These are phyloP conservation scores for Xylaria sp. DNA, from an alignment of 2,329 filamentous ascomycete species.

Conservation along the genomic window DNA sequence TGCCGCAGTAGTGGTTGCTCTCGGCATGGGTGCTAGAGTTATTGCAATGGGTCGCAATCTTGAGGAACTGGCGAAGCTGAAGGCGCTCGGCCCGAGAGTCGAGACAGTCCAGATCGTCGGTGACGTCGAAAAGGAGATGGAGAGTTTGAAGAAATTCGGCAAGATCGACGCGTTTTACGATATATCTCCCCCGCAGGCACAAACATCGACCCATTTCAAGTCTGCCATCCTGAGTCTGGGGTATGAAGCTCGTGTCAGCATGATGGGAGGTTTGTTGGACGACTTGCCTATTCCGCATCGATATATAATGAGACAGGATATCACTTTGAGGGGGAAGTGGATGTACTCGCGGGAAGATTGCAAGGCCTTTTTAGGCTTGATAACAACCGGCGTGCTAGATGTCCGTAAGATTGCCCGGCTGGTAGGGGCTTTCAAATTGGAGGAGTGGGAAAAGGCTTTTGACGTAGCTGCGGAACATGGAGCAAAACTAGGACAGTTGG, in stretches of 20 bases:
- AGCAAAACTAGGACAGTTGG: constrained; percentile 32
- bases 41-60: constrained; percentile 57
- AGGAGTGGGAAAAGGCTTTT: constrained; percentile 38
- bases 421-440: constrained; percentile 30
- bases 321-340: constrained; percentile 52
- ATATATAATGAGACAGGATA: constrained; percentile 47
- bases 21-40: constrained; percentile 60
- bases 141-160: constrained; percentile 45
- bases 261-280: constrained; percentile 32
- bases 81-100: constrained; percentile 42
- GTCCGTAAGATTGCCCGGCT: constrained; percentile 35
- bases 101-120: constrained; percentile 54
- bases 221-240: constrained; percentile 48
- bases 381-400: constrained; percentile 52
- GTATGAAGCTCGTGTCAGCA: constrained; percentile 45
- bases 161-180: constrained; percentile 56
- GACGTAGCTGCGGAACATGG: constrained; percentile 30
- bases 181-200: constrained; percentile 54
- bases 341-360: constrained; percentile 55
- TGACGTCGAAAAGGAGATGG: constrained; percentile 44
- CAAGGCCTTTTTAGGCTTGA: constrained; percentile 43
- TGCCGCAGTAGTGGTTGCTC: constrained; percentile 55
- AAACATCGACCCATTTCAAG: constrained; percentile 52
- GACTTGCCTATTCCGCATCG: constrained; percentile 46
- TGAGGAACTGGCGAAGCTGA: constrained; percentile 42